These are phyloP conservation scores for Schizosaccharomyces japonicus DNA, from an alignment of 805 yeast genomes.

Conservation along the genomic window DNA sequence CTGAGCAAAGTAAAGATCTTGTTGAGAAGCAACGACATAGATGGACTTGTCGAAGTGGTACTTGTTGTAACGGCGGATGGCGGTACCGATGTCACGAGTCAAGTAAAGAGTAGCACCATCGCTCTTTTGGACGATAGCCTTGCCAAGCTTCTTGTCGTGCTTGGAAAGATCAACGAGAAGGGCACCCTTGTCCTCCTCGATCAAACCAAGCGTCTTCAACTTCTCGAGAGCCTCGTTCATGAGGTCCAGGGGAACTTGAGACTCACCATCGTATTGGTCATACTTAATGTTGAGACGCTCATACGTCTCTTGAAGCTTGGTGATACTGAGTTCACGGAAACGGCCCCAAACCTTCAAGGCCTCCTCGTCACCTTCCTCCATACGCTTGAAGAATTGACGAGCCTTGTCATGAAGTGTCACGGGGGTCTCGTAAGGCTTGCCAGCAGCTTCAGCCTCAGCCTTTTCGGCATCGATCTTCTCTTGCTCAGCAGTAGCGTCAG, in stretches of 20 bases:
- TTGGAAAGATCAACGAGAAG: constrained; percentile 60
- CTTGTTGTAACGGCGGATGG: constrained; percentile 63
- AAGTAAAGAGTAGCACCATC: constrained; percentile 88
- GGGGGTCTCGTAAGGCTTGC: constrained; percentile 7
- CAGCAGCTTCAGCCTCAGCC: constrained; percentile 7
- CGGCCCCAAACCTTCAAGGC: constrained; percentile 61
- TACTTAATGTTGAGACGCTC: constrained; percentile 74
- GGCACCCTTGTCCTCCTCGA: constrained; percentile 80
- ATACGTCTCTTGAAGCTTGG: constrained; percentile 64
- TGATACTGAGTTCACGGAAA: constrained; percentile 79
- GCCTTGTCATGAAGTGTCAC: constrained; percentile 51
- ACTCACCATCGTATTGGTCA: constrained; percentile 85
- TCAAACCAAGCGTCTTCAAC: constrained; percentile 43
- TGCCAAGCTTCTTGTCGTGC: constrained; percentile 77
- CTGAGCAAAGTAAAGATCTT: constrained; percentile 82
- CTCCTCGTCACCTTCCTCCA: constrained; percentile 81
- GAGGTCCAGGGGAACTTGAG: constrained; percentile 56
- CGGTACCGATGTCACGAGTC: constrained; percentile 93
- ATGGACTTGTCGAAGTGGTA: constrained; percentile 86
- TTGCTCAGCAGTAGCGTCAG: constrained; percentile 37
- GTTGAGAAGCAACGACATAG: constrained; percentile 88
- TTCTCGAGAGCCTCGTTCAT: constrained; percentile 42
- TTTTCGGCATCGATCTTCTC: constrained; percentile 6
- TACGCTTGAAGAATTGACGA: constrained; percentile 58
- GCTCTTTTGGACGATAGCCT: constrained; percentile 72